Conservation (phyloP, 164 flowering plant species). For the Vitis riparia region DNA sequence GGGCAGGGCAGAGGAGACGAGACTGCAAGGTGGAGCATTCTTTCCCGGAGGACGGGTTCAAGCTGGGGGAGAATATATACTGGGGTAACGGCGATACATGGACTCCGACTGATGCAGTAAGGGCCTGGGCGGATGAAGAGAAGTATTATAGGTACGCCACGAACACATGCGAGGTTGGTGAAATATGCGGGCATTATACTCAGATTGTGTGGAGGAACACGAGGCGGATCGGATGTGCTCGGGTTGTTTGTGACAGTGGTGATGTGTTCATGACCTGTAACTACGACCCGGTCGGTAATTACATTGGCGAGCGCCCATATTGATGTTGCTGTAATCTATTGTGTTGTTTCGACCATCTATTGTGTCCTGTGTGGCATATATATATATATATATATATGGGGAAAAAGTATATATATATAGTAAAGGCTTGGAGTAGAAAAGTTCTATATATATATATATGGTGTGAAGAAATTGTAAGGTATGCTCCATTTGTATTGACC, state of each 20-base stretch:
- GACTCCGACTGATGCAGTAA: slow-evolving; percentile 74
- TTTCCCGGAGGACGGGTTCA: slow-evolving; percentile 53
- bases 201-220: slow-evolving; percentile 87
- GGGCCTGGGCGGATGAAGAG: slow-evolving; percentile 77
- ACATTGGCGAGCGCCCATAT: slow-evolving; percentile 68
- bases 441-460: no score
- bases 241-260: slow-evolving; percentile 70
- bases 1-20: slow-evolving; percentile 57
- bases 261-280: slow-evolving; percentile 93
- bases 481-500: no score
- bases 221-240: slow-evolving; percentile 70
- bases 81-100: slow-evolving; percentile 83
- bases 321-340: slow-evolving; percentile 7
- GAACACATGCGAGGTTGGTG: slow-evolving; percentile 54
- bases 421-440: no score
- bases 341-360: no score
- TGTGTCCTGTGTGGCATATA: no score
- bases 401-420: no score
- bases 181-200: slow-evolving; percentile 87
- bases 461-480: no score
- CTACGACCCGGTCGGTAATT: slow-evolving; percentile 81
- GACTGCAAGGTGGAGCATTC: slow-evolving; percentile 80
- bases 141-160: slow-evolving; percentile 55
- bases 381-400: no score
- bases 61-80: slow-evolving; percentile 80